Base-by-base conservation (phyloP, 495 filamentous ascomycete species). In the Opeltia flavorubescens region DNA sequence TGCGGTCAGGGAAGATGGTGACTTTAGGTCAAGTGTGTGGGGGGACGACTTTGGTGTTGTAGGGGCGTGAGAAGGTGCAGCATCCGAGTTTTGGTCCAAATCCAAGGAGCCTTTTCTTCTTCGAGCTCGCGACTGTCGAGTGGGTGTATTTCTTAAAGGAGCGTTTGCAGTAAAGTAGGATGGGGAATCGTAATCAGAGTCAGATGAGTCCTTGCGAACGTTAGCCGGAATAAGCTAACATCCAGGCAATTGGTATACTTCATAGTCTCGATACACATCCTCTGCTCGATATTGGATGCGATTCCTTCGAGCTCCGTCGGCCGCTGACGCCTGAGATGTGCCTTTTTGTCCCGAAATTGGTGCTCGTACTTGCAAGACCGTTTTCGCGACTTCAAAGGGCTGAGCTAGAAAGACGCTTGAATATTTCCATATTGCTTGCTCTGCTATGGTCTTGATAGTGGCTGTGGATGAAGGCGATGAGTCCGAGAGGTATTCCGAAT, bases 301-400 rank as follows among this genome's bases (percentile, higher is more conserved):
- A 47, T 63, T 59, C 44, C 51, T 54, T 25, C 63, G 44, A 39
- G 51, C 53, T 24, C 58, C 51, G 4, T 54, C 49, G 24, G 51
- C 43, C 26, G 56, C 48, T 17, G 46, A 39, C 1, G 55, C 51
- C 9, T 40, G 31, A n/a, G 58, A 53, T 25, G 53, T 48, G 28
- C 55, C 51, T 21, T 40, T 40, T 29, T 49, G 44, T 2, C 20
- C 45, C 2, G 25, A 12, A 21, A 26, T 42, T 36, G 47, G 67
- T 29, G 74, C 62, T 58, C 81, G 78, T 33, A 86, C 79, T 65
- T 98, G 91, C 56, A 96, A 62, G 41, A 96, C 72, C 3, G 77
- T 93, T 76, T 95, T 96, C 55, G 89, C 86, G 47, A 95, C 87
- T 64, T 95, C 89, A 61, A 96, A 95, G 18, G 91, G 91, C 60